Evolutionary conservation across 495 filamentous ascomycete genomes (phyloP), one percentile per base, ranked within the genome.

Genomic region (Venustampulla echinocandica): DNA sequence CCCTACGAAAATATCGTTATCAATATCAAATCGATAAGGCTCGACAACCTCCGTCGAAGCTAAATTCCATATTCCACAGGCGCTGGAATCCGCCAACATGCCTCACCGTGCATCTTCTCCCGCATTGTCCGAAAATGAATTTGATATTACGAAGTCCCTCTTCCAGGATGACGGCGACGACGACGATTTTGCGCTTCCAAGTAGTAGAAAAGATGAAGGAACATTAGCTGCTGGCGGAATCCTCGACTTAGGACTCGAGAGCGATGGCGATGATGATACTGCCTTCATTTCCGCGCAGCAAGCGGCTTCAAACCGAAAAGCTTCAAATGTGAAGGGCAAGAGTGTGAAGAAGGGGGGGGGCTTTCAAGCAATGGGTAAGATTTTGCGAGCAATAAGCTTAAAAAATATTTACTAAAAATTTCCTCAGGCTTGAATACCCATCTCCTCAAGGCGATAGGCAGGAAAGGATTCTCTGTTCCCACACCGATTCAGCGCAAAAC

Each of bases 401-500:
- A 35, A 47, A 20, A 46, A 10, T 21, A 19, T 23, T 19, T 28
- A 24, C 46, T 57, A 46, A 54, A 44, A 19, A 15, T 28, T 5
- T 22, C 13, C 1, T 7, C 46, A 81, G 77, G 82, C 35, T 70
- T 99, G 27, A 92, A 83, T 68, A 62, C 76, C 22, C 78, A 81
- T 37, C 70, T 99, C 11, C 68, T 97, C 22, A 87, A 89, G 57
- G 86, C 93, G 4, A 96, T 99, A 40, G 76, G 83, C 13, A 77
- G 83, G 50, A 97, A 96, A 65, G 92, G 92, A 21, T 99, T 94
- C 65, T 85, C 82, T 1, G 85, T 97, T 2, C 92, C 92, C 0
- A 99, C 92, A 3, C 92, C 92, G 0, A 97, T 99, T 62, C 92
- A 99, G 70, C 76, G 92, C 27, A 96, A 96, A 69, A 85, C 92